These are phyloP conservation scores for Schizothecium vesticola DNA, from an alignment of 495 filamentous ascomycete genomes.

Conservation along the genomic window DNA sequence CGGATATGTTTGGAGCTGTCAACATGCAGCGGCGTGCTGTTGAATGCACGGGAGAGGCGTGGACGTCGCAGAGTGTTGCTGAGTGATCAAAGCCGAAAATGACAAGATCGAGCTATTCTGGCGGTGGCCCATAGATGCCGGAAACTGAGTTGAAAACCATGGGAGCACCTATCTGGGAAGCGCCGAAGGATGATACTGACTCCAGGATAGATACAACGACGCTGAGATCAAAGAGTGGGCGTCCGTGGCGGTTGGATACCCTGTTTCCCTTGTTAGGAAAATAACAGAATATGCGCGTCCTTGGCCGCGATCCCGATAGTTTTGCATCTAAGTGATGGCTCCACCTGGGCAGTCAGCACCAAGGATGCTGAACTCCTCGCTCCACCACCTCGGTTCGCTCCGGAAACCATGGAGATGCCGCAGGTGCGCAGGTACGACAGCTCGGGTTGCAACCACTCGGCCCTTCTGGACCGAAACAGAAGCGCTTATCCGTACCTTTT, in stretches of 20 bases:
- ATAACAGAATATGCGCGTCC: neutral
- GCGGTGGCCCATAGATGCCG: neutral
- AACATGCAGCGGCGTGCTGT: neutral
- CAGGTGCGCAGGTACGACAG: neutral
- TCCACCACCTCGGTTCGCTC: neutral
- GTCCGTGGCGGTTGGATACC: neutral
- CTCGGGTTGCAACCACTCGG: neutral
- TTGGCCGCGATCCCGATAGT: neutral
- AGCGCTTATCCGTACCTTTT: neutral
- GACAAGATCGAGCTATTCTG: neutral
- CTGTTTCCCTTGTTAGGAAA: neutral
- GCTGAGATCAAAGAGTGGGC: neutral
- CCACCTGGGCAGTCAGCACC: neutral
- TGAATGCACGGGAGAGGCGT: neutral
- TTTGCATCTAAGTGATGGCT: neutral
- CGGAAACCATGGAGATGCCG: neutral
- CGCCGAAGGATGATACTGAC: neutral
- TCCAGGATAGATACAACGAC: neutral
- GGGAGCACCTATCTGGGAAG: neutral
- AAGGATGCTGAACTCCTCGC: neutral
- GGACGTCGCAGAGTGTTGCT: neutral
- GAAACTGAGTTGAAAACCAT: neutral
- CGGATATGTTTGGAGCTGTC: conserved; percentile 2
- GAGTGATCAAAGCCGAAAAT: neutral
- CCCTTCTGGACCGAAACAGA: neutral